Evolutionary conservation across 192 early-diverging fungal species (phyloP).

Genomic region (Thamnidium elegans): DNA sequence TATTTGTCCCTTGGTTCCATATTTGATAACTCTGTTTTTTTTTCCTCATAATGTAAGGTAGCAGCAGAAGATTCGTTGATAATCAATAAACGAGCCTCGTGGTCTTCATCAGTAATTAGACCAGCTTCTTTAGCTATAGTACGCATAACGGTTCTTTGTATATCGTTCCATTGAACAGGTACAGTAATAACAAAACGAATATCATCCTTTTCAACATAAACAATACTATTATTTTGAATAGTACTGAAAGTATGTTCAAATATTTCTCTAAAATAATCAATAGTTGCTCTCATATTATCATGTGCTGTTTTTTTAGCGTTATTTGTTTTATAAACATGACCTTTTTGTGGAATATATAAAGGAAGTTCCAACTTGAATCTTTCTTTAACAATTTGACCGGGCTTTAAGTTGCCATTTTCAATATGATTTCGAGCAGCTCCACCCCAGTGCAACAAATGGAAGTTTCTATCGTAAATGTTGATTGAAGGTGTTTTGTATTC

Average conservation of each 20-base stretch:
- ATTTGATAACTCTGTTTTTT: neutral
- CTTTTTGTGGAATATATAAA: neutral
- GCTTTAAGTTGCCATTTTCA: neutral
- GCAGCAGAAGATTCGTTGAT: conserved; percentile 11
- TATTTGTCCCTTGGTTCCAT: neutral
- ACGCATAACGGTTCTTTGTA: neutral
- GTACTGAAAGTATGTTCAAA: neutral
- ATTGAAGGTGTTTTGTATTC: neutral
- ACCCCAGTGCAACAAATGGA: conserved; percentile 5
- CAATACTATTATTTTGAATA: neutral
- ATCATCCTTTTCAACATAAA: neutral
- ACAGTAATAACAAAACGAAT: conserved; percentile 12
- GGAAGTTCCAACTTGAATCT: conserved; percentile 2
- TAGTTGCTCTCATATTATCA: neutral
- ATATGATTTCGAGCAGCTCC: neutral
- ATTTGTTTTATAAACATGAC: neutral
- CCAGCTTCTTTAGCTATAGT: conserved; percentile 1
- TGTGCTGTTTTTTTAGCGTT: neutral
- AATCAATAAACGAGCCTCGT: neutral
- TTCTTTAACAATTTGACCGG: neutral
- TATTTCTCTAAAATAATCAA: conserved; percentile 8
- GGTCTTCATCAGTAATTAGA: conserved; percentile 7
- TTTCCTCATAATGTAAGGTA: neutral
- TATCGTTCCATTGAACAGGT: conserved; percentile 4
- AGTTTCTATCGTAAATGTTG: neutral